Base-by-base conservation (phyloP, 2,329 filamentous ascomycete genomes). In the Sclerotinia glacialis region DNA sequence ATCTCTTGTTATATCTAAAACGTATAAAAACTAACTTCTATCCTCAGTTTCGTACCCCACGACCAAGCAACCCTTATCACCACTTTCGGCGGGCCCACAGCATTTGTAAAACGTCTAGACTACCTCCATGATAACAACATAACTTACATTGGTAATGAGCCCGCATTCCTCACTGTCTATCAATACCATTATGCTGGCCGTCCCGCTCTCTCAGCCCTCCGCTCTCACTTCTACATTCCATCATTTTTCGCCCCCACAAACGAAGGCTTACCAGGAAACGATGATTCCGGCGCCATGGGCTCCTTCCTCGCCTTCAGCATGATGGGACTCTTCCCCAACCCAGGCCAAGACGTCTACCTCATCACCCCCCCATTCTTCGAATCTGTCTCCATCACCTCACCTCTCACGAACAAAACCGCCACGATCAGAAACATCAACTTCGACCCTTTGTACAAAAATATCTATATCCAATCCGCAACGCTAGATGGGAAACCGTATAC, bases 101-200 rank as follows among this genome's bases (percentile, higher is more conserved):
- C 76, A 11, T 91, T 90, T 70, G 80, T 86, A 23, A 75, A 80
- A 14, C 85, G 89, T 1, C 81, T 92, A 0, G 78, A 87, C 72
- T 91, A 84, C 76, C 79, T 91, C 6, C 89, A 91, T 73, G 83
- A 89, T 69, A 81, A 83, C 2, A 55, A 69, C 4, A 83, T 90
- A 34, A 83, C 87, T 9, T 88, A 90, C 73, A 84, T 90, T 46
- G 88, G 88, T 34, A 87, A 91, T 71, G 80, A 89, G 68, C 86
- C 86, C 23, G 80, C 83, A 0, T 90, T 90, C 75, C 78, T 90
- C 1, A 85, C 84, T 1, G 82, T 89, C 0, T 91, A 85, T 75
- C 83, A 90, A 69, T 90, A 89, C 82, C 88, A 91, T 77, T 91
- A 90, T 71, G 86, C 85, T 0, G 88, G 86, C 0, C 83, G 88